These are phyloP conservation scores for Candida sp. DNA, from an alignment of 1,139 yeast species.

Conservation along the genomic window DNA sequence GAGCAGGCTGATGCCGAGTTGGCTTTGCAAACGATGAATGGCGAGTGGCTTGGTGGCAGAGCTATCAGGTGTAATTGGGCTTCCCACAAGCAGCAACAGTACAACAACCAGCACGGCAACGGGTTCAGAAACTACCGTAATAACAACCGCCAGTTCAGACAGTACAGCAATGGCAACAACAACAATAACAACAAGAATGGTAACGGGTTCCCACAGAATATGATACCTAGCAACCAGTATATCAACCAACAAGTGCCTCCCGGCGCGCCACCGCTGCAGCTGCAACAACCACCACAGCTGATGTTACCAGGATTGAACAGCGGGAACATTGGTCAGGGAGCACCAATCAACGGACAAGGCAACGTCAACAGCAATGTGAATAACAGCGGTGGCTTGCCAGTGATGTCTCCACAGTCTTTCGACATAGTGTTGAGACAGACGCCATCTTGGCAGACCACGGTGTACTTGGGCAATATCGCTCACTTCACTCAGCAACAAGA, in stretches of 20 bases:
- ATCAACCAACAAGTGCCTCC: slow-evolving; percentile 1
- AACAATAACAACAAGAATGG: slow-evolving; percentile 1
- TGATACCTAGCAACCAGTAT: slow-evolving; percentile 7
- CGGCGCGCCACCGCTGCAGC: slow-evolving; percentile 1
- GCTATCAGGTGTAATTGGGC: slow-evolving; percentile 92
- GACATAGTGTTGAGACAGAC: slow-evolving; percentile 77
- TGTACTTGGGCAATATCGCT: slow-evolving; percentile 85
- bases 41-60: slow-evolving; percentile 73
- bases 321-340: slow-evolving; percentile 5
- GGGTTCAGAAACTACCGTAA: slow-evolving; percentile 14
- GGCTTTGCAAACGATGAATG: slow-evolving; percentile 79
- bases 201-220: slow-evolving; percentile 7
- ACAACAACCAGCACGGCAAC: slow-evolving; percentile 8
- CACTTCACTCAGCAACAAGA: slow-evolving; percentile 77
- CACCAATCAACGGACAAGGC: slow-evolving; percentile 7
- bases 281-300: slow-evolving; percentile 6
- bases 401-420: slow-evolving; percentile 59
- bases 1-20: slow-evolving; percentile 71
- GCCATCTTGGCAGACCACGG: slow-evolving; percentile 88
- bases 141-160: slow-evolving; percentile 16
- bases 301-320: slow-evolving; percentile 5
- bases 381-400: slow-evolving; percentile 20
- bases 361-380: slow-evolving; percentile 10
- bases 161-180: slow-evolving; percentile 7
- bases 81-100: slow-evolving; percentile 57